Conservation (phyloP, 2,329 filamentous ascomycete species). For the Talaromyces verruculosus region DNA sequence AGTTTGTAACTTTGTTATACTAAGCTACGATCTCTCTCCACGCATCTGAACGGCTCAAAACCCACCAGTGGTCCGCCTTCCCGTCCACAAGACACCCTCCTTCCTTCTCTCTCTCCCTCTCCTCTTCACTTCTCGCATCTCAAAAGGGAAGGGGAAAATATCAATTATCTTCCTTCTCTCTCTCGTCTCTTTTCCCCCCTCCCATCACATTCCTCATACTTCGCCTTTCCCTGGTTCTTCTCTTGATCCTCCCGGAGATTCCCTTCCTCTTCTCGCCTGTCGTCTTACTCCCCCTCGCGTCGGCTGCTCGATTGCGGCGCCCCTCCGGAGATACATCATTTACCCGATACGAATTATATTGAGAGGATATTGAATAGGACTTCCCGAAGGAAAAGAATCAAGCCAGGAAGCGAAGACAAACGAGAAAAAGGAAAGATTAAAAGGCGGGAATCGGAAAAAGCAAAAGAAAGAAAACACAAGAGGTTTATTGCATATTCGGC, state of each 20-base stretch:
- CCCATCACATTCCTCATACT: slow-evolving; percentile 18
- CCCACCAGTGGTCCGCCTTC: slow-evolving; percentile 15
- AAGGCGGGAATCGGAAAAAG: not conserved
- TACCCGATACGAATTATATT: not conserved
- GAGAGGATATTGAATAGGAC: not conserved
- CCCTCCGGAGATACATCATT: slow-evolving; percentile 8
- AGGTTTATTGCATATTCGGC: slow-evolving; percentile 10
- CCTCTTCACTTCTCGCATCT: not conserved
- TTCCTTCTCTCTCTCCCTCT: not conserved
- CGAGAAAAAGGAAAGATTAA: not conserved
- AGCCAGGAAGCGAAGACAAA: not conserved
- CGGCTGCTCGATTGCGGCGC: slow-evolving; percentile 2
- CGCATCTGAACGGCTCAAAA: slow-evolving; percentile 21
- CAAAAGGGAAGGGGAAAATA: not conserved
- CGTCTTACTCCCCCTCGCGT: slow-evolving; percentile 10
- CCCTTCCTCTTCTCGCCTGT: not conserved
- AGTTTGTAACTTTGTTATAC: not conserved
- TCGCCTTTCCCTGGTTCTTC: slow-evolving; percentile 2
- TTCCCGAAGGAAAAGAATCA: not conserved
- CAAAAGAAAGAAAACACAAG: slow-evolving; percentile 4
- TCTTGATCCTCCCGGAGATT: not conserved
- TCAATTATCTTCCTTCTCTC: not conserved
- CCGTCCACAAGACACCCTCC: slow-evolving; percentile 14
- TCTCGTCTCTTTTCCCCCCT: not conserved
- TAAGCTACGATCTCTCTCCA: slow-evolving; percentile 21